Evolutionary conservation across 768 basidiomycete genomes (phyloP).

Genomic region (Hypsizygus marmoreus): DNA sequence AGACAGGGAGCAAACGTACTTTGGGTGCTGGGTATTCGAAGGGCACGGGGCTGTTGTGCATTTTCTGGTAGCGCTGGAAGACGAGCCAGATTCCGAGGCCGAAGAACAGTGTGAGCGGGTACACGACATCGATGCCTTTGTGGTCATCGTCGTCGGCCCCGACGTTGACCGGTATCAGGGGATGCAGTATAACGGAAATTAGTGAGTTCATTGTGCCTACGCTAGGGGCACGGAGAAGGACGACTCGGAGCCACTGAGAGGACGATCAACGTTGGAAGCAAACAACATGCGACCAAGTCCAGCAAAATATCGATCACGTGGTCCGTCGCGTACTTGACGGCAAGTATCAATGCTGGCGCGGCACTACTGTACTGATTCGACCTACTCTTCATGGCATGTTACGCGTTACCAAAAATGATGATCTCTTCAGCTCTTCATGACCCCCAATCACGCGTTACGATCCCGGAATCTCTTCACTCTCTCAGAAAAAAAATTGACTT

Average conservation of each 20-base stretch:
- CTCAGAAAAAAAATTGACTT: too few relatives aligned
- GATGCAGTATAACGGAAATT: constrained; percentile 54
- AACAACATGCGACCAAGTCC: constrained; percentile 19
- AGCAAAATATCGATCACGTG: too few relatives aligned
- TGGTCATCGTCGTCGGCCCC: constrained; percentile 50
- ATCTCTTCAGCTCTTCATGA: too few relatives aligned
- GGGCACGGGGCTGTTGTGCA: constrained; percentile 70
- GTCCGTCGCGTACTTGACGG: too few relatives aligned
- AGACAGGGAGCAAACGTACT: constrained; percentile 40
- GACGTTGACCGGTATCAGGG: constrained; percentile 50
- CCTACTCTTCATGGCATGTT: too few relatives aligned
- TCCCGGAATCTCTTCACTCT: too few relatives aligned
- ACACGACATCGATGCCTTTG: constrained; percentile 60
- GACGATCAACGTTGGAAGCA: background rate
- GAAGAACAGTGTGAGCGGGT: constrained; percentile 69
- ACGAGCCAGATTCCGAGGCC: constrained; percentile 82
- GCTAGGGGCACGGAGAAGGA: constrained; percentile 5
- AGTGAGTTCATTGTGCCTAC: constrained; percentile 42
- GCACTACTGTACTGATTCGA: too few relatives aligned
- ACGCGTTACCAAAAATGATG: too few relatives aligned
- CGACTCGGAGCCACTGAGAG: too few relatives aligned
- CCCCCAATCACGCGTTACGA: too few relatives aligned
- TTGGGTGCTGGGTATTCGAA: constrained; percentile 62
- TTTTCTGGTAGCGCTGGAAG: constrained; percentile 70
- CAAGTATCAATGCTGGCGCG: too few relatives aligned